Conservation (phyloP, 2,329 filamentous ascomycete species). For the Escovopsis sp. region DNA sequence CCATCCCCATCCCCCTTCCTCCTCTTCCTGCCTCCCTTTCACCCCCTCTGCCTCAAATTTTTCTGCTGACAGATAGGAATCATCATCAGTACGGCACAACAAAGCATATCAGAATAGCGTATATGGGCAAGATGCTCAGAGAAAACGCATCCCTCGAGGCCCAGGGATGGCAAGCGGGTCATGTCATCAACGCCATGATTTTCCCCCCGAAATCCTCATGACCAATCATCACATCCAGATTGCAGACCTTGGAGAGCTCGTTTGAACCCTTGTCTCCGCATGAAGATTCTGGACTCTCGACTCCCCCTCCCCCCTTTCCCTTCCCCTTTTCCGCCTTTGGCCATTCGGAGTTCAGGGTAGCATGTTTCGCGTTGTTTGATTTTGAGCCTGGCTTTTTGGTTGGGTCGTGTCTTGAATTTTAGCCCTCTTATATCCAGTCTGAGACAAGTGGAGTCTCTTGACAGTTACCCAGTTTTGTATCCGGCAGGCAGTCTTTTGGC, state of each 20-base stretch:
- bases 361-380: no score
- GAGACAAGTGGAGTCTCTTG: no score
- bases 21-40: conserved; percentile 1
- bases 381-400: background rate
- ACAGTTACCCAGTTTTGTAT: no score
- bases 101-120: conserved; percentile 55
- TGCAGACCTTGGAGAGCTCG: no score
- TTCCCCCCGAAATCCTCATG: conserved; percentile 28
- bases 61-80: background rate
- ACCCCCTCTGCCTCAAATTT: background rate
- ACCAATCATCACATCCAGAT: no score
- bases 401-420: background rate
- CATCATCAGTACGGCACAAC: conserved; percentile 36
- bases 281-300: no score
- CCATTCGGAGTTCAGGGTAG: background rate
- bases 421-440: background rate
- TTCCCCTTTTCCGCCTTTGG: background rate
- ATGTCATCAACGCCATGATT: conserved; percentile 66
- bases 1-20: no score
- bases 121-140: conserved; percentile 67
- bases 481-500: background rate
- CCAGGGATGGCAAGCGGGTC: conserved; percentile 62
- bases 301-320: background rate
- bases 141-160: conserved; percentile 49
- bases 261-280: no score